These are phyloP conservation scores for Coriaria nepalensis DNA, from an alignment of 306 rosid species.

Conservation along the genomic window DNA sequence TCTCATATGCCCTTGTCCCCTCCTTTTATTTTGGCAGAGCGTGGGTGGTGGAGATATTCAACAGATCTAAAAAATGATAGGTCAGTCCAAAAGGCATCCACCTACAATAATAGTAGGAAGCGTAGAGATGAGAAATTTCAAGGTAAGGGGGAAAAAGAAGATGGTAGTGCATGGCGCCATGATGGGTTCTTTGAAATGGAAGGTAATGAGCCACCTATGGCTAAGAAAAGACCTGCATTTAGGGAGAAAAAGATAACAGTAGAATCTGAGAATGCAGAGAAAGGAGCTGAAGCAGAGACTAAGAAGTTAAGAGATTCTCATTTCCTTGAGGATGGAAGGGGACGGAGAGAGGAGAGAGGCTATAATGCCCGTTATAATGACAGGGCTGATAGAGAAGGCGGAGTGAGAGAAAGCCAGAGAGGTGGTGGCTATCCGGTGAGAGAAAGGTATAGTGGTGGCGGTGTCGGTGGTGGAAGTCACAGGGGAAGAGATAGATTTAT, in stretches of 20 bases:
- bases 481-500: constrained; percentile 48
- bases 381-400: constrained; percentile 35
- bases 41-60: constrained; percentile 61
- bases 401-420: constrained; percentile 37
- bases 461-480: constrained; percentile 29
- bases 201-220: constrained; percentile 28
- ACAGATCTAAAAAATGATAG: constrained; percentile 29
- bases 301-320: constrained; percentile 36
- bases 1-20: neutral
- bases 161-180: constrained; percentile 29
- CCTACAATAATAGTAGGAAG: constrained; percentile 20
- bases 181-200: constrained; percentile 40
- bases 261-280: constrained; percentile 32
- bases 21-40: constrained; percentile 25
- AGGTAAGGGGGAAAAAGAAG: constrained; percentile 28
- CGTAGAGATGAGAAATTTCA: constrained; percentile 40
- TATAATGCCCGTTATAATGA: constrained; percentile 32
- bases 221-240: constrained; percentile 70
- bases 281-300: constrained; percentile 18
- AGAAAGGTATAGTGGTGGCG: constrained; percentile 38
- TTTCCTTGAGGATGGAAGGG: constrained; percentile 30
- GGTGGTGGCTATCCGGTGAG: constrained; percentile 39
- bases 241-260: constrained; percentile 61
- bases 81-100: constrained; percentile 20
- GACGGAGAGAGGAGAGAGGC: constrained; percentile 50